Evolutionary conservation across 2,329 filamentous ascomycete genomes (phyloP).

Genomic region (Alternaria consortialis): DNA sequence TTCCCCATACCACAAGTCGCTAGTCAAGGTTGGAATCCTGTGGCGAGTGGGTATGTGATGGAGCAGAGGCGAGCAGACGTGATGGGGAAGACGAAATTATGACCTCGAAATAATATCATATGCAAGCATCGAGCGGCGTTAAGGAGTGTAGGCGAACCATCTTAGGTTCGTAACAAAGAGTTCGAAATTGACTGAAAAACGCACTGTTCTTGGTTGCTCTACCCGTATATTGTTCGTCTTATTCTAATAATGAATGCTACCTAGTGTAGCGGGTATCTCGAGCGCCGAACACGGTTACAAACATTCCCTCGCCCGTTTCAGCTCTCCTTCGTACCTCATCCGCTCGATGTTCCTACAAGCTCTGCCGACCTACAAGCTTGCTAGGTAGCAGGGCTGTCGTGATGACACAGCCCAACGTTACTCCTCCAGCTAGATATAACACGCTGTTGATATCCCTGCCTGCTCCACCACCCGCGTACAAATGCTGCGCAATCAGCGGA

Average conservation of each 20-base stretch:
- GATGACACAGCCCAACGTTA: slow-evolving; percentile 63
- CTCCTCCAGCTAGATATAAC: slow-evolving; percentile 65
- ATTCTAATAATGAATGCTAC: slow-evolving; percentile 3
- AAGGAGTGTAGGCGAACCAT: not conserved
- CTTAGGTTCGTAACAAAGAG: not conserved
- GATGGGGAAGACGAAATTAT: slow-evolving; percentile 41
- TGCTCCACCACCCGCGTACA: slow-evolving; percentile 38
- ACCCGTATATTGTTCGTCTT: not conserved
- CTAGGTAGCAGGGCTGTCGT: slow-evolving; percentile 61
- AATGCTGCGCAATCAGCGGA: slow-evolving; percentile 64
- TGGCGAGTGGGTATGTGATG: slow-evolving; percentile 55
- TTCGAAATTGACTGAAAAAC: not conserved
- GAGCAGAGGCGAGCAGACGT: slow-evolving; percentile 35
- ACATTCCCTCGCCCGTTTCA: not conserved
- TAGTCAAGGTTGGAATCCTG: slow-evolving; percentile 53
- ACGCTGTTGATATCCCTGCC: slow-evolving; percentile 59
- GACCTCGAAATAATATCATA: slow-evolving; percentile 6
- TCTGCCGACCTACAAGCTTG: slow-evolving; percentile 39
- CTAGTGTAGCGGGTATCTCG: slow-evolving; percentile 6
- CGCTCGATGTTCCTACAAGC: slow-evolving; percentile 4
- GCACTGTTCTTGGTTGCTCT: not conserved
- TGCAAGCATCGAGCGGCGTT: slow-evolving; percentile 10
- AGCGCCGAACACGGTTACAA: not conserved
- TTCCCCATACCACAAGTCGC: slow-evolving; percentile 51
- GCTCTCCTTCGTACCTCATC: not conserved